These are phyloP conservation scores for Xylariales sp. DNA, from an alignment of 2,329 filamentous ascomycete genomes.

Conservation along the genomic window DNA sequence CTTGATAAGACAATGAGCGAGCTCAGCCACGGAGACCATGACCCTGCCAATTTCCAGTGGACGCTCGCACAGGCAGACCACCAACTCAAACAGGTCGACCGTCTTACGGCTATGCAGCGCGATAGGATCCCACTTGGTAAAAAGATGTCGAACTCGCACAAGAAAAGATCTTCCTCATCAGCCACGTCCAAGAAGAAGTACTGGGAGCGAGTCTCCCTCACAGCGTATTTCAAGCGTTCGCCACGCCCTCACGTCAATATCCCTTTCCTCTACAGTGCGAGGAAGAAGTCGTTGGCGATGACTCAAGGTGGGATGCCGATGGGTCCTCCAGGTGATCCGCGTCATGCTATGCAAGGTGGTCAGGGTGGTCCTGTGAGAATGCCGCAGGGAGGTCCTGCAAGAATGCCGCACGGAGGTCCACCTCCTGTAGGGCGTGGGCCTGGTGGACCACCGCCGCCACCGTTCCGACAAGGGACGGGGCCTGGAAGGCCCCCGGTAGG, in stretches of 20 bases:
- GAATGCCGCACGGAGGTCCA: too few species aligned
- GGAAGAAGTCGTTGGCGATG: constrained; percentile 6
- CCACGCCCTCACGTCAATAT: constrained; percentile 29
- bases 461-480: too few species aligned
- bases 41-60: constrained; percentile 33
- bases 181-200: constrained; percentile 22
- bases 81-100: constrained; percentile 25
- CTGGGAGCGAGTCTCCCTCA: constrained; percentile 37
- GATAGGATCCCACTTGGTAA: not conserved
- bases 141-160: constrained; percentile 3
- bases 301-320: not conserved
- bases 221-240: constrained; percentile 40
- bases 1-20: constrained; percentile 33
- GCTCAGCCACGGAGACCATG: constrained; percentile 29
- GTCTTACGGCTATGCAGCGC: constrained; percentile 9
- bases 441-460: not conserved
- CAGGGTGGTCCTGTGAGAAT: too few species aligned
- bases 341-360: too few species aligned
- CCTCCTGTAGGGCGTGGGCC: not conserved
- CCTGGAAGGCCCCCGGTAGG: too few species aligned
- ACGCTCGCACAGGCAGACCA: constrained; percentile 41
- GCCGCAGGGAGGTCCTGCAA: too few species aligned
- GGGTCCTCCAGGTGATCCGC: not conserved
- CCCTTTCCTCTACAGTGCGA: constrained; percentile 16
- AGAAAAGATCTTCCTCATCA: constrained; percentile 4